Evolutionary conservation across 73 alveolate species (phyloP).

Genomic region (Uronychia binucleata): DNA sequence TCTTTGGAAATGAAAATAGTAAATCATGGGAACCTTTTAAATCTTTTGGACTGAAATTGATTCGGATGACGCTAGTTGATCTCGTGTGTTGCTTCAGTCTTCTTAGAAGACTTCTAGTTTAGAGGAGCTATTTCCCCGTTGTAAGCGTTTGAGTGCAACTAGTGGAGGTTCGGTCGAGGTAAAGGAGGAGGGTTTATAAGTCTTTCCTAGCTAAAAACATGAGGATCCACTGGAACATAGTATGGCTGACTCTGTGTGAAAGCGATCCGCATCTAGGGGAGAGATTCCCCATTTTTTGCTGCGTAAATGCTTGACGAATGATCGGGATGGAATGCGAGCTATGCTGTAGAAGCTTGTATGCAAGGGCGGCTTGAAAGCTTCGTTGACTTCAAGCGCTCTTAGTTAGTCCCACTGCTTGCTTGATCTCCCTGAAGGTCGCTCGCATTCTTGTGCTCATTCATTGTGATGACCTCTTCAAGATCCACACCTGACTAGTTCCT

Average conservation of each 20-base stretch:
- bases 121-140: not conserved
- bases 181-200: no score
- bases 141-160: not conserved
- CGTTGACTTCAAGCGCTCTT: not conserved
- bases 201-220: not conserved
- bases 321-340: not conserved
- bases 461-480: not conserved
- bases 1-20: constrained; percentile 41
- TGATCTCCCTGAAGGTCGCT: not conserved
- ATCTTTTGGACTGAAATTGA: constrained; percentile 20
- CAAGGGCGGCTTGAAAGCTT: not conserved
- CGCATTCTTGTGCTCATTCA: not conserved
- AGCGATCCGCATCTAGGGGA: not conserved
- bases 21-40: constrained; percentile 51
- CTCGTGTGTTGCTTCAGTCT: not conserved
- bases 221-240: not conserved
- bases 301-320: not conserved
- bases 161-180: not conserved
- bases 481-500: no score
- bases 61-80: not conserved
- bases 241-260: not conserved
- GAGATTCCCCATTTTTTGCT: not conserved
- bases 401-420: not conserved
- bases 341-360: not conserved
- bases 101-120: not conserved